Evolutionary conservation across 345 rosid species (phyloP).

Genomic region (Moringa oleifera): DNA sequence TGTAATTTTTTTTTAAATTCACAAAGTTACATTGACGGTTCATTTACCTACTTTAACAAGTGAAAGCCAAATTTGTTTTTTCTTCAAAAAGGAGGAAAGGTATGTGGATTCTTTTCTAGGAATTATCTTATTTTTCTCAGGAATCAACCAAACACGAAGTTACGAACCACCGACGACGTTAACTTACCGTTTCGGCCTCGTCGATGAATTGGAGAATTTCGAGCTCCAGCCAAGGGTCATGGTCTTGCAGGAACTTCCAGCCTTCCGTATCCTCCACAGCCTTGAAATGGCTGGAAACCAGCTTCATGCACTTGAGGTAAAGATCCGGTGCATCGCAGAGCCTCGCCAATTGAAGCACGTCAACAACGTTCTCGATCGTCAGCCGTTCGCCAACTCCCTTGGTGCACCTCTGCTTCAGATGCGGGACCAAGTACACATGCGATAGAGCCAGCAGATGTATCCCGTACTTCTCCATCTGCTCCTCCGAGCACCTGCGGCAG

Average conservation of each 20-base stretch:
- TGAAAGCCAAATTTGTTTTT: no score
- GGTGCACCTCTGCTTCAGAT: conserved; percentile 59
- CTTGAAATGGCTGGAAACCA: conserved; percentile 41
- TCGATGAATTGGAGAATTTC: conserved; percentile 78
- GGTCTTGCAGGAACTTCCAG: conserved; percentile 70
- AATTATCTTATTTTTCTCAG: not conserved
- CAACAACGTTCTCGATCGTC: conserved; percentile 66
- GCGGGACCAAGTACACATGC: conserved; percentile 67
- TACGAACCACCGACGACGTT: not conserved
- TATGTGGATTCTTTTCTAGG: no score
- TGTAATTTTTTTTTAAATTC: conserved; percentile 16
- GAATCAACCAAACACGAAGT: not conserved
- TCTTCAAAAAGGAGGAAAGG: no score
- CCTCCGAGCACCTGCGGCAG: conserved; percentile 45
- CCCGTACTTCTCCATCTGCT: conserved; percentile 58
- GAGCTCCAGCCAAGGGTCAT: conserved; percentile 74
- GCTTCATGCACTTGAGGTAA: conserved; percentile 53
- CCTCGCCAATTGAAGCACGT: conserved; percentile 68
- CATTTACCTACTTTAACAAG: no score
- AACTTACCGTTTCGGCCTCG: conserved; percentile 56
- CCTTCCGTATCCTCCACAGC: conserved; percentile 63
- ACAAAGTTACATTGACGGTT: no score
- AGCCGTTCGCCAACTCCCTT: conserved; percentile 39
- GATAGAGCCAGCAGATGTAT: conserved; percentile 72
- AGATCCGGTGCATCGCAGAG: conserved; percentile 81